Evolutionary conservation across 352 stramenopile genomes (phyloP).

Genomic region (Phytophthora syringae): DNA sequence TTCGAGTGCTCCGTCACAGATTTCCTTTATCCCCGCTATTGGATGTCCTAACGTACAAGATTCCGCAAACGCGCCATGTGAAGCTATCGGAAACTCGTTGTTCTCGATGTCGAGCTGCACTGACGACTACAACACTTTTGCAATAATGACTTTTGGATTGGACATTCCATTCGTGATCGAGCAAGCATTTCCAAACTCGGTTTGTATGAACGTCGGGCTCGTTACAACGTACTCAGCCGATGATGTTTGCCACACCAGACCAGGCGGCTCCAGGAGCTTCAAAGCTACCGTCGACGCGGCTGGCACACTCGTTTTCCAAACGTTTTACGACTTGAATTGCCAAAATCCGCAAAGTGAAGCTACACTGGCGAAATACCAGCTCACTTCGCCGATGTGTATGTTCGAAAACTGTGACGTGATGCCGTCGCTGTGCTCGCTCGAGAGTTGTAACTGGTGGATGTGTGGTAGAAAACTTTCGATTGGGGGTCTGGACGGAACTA

Average conservation of each 20-base stretch:
- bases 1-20: not conserved
- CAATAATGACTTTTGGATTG: not conserved
- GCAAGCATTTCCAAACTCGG: not conserved
- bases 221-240: constrained; percentile 1
- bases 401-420: not conserved
- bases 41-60: not conserved
- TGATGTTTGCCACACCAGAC: not conserved
- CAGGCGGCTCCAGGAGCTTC: not conserved
- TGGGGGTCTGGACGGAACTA: not conserved
- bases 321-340: not conserved
- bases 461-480: not conserved
- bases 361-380: not conserved
- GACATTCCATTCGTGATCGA: constrained; percentile 10
- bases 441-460: not conserved
- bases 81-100: not conserved
- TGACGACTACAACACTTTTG: constrained; percentile 1
- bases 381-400: not conserved
- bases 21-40: constrained; percentile 5
- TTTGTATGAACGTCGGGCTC: not conserved
- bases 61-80: not conserved
- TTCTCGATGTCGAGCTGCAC: constrained; percentile 13
- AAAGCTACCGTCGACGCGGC: not conserved
- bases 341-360: not conserved
- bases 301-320: not conserved
- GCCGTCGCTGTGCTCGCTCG: not conserved